phyloP scores from a whole-genome alignment of 371 early-diverging fungal species.

The Racocetra persica region DNA sequence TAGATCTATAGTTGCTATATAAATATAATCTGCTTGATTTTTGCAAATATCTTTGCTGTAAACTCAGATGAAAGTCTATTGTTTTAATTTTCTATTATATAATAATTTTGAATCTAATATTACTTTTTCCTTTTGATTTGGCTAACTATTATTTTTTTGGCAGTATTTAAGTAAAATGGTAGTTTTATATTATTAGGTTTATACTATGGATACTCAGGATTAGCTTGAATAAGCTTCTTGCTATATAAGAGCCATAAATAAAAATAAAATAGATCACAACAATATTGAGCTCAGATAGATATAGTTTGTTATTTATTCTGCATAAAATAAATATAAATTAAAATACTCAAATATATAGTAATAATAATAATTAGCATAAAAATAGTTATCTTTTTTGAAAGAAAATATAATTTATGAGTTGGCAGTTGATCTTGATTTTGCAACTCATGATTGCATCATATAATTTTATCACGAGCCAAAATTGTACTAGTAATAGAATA shows the following conservation, averaged over 20 bases:
- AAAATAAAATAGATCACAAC: background rate
- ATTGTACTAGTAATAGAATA: conserved; percentile 26
- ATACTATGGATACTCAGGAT: background rate
- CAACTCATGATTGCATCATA: background rate
- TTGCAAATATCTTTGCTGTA: conserved; percentile 1
- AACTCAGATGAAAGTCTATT: conserved; percentile 10
- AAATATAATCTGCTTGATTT: conserved; percentile 32
- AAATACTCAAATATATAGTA: background rate
- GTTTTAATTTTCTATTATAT: conserved; percentile 19
- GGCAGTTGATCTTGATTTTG: background rate
- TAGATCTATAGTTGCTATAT: conserved; percentile 18
- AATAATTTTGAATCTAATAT: conserved; percentile 8
- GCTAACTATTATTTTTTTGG: background rate
- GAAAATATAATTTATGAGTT: background rate
- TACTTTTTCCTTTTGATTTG: background rate
- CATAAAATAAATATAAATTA: background rate
- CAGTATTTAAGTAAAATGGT: conserved; percentile 1
- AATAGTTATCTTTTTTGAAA: background rate
- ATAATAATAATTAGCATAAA: background rate
- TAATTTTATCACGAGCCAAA: conserved; percentile 19
- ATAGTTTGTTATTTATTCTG: background rate
- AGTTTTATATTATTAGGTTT: background rate
- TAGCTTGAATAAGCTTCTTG: background rate
- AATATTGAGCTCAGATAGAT: background rate
- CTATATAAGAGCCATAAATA: conserved; percentile 20